Evolutionary conservation across 495 filamentous ascomycete genomes (phyloP).

Genomic region (Aspergillus bertholletiae): DNA sequence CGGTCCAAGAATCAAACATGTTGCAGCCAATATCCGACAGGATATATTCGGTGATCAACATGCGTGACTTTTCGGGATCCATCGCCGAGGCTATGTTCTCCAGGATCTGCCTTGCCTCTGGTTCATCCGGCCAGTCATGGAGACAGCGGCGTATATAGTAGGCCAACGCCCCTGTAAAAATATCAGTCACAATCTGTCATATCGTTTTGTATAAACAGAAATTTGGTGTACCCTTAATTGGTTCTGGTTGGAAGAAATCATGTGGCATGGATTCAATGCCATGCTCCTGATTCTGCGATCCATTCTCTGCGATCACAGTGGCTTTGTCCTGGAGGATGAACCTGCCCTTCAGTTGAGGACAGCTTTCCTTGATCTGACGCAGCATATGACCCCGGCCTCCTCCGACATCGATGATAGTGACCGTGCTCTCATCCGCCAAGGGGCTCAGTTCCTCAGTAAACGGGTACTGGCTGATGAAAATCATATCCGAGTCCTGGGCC

Average conservation of each 20-base stretch:
- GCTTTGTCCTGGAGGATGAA: conserved; percentile 46
- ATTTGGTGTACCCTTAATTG: conserved; percentile 25
- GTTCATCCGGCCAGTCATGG: conserved; percentile 44
- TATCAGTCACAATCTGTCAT: too few species aligned
- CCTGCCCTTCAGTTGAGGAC: conserved; percentile 28
- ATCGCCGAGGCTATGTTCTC: conserved; percentile 36
- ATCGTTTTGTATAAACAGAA: not conserved
- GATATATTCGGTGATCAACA: conserved; percentile 13
- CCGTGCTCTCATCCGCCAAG: conserved; percentile 7
- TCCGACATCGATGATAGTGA: conserved; percentile 48
- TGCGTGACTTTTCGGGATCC: conserved; percentile 17
- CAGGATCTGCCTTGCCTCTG: conserved; percentile 34
- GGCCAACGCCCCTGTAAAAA: conserved; percentile 20
- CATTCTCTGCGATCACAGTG: conserved; percentile 30
- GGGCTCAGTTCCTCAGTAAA: conserved; percentile 4
- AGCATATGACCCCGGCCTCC: conserved; percentile 45
- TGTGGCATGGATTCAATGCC: conserved; percentile 32
- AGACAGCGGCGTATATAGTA: conserved; percentile 32
- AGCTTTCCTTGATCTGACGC: conserved; percentile 21
- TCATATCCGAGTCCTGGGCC: not conserved
- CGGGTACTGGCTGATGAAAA: conserved; percentile 6
- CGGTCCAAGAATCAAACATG: conserved; percentile 1
- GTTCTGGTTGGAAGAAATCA: conserved; percentile 48
- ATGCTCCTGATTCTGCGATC: conserved; percentile 26
- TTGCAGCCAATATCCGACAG: not conserved